Evolutionary conservation across 2,329 filamentous ascomycete species (phyloP).

Genomic region (Cryphonectria naterciae): DNA sequence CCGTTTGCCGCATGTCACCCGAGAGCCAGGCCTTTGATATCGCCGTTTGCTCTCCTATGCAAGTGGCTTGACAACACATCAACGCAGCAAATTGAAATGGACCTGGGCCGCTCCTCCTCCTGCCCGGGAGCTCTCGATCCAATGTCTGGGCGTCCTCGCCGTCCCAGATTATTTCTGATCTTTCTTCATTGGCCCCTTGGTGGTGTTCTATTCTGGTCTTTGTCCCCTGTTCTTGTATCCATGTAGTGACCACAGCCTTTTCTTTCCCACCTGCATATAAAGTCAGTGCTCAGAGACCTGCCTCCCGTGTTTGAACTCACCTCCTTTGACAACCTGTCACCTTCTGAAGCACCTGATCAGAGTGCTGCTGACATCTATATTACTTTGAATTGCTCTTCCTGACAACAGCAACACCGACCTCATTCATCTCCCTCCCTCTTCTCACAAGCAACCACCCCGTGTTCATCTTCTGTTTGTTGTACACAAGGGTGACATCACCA

Average conservation of each 20-base stretch:
- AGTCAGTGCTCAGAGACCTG: conserved; percentile 32
- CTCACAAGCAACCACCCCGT: conserved; percentile 20
- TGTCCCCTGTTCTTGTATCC: conserved; percentile 14
- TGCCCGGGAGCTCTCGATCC: conserved; percentile 15
- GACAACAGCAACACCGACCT: conserved; percentile 9
- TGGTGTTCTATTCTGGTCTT: conserved; percentile 16
- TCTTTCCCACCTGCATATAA: conserved; percentile 34
- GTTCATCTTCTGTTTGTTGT: conserved; percentile 18
- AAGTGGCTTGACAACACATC: conserved; percentile 16
- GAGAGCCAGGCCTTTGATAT: conserved; percentile 38
- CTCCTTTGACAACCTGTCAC: conserved; percentile 22
- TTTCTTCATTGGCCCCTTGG: conserved; percentile 20
- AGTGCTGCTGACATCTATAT: background rate
- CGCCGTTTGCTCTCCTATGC: conserved; percentile 31
- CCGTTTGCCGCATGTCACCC: conserved; percentile 43
- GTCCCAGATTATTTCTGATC: conserved; percentile 22
- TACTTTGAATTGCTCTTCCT: conserved; percentile 12
- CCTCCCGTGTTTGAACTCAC: conserved; percentile 37
- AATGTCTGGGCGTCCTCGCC: conserved; percentile 21
- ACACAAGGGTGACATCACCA: conserved; percentile 28
- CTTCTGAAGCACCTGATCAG: conserved; percentile 2
- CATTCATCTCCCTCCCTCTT: conserved; percentile 8
- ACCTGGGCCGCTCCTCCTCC: conserved; percentile 2
- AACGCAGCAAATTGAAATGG: conserved; percentile 17
- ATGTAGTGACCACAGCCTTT: conserved; percentile 29